A percentile compares a stretch with the other conserved stretches of the same genome.
Conservation (phyloP, 805 yeast genomes). For the Ogataea haglerorum region DNA sequence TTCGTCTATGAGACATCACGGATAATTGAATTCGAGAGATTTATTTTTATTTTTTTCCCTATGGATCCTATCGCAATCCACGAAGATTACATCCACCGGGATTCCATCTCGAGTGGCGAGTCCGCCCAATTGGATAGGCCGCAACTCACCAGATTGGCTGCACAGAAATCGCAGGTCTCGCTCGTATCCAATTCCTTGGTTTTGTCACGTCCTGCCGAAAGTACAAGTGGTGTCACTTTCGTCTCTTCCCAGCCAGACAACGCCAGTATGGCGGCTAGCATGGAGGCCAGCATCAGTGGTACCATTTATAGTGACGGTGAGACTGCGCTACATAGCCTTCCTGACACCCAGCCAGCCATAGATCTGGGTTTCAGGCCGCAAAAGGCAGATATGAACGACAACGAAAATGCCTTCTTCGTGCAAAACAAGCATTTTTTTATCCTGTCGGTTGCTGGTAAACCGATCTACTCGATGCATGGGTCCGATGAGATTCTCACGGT, state of each 20-base stretch:
- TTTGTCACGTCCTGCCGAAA: conserved; percentile 24
- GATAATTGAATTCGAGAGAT: neutral
- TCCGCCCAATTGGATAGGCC: conserved; percentile 5
- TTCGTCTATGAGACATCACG: conserved; percentile 5
- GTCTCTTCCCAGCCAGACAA: conserved; percentile 11
- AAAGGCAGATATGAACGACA: conserved; percentile 27
- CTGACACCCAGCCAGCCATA: conserved; percentile 13
- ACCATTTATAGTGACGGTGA: conserved; percentile 21
- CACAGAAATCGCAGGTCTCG: conserved; percentile 21
- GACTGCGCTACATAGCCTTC: conserved; percentile 12
- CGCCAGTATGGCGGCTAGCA: conserved; percentile 10
- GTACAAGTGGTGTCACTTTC: conserved; percentile 34
- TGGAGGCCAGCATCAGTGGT: conserved; percentile 23
- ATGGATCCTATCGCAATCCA: conserved; percentile 23
- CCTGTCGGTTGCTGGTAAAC: conserved; percentile 83
- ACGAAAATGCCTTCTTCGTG: conserved; percentile 31
- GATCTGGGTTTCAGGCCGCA: conserved; percentile 23
- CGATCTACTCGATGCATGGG: conserved; percentile 77
- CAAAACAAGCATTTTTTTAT: conserved; percentile 70
- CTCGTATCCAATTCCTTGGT: conserved; percentile 19
- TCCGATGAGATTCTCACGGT: conserved; percentile 63
- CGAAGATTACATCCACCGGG: conserved; percentile 24
- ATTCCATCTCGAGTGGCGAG: conserved; percentile 3
- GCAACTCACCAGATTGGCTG: conserved; percentile 3
- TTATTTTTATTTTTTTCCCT: conserved; percentile 5